Evolutionary conservation across 345 rosid genomes (phyloP).

Genomic region (Linum lewisii): DNA sequence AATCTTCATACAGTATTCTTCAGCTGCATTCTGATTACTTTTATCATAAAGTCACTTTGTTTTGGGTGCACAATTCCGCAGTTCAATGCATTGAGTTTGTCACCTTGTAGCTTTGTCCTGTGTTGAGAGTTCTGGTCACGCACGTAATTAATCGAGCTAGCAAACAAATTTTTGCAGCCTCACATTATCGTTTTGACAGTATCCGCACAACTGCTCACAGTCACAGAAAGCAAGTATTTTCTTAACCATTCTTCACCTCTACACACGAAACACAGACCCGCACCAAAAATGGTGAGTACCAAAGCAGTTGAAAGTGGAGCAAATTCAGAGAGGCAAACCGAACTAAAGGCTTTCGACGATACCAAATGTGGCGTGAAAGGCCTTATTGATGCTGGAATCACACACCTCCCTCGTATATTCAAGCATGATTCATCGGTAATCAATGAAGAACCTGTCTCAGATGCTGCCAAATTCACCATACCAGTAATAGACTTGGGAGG

Average conservation of each 20-base stretch:
- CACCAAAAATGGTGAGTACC: neutral
- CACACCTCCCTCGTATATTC: neutral
- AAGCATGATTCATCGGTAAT: neutral
- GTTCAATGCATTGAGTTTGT: neutral
- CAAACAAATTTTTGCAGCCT: too few relatives aligned
- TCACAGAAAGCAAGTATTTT: too few relatives aligned
- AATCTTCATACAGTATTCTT: too few relatives aligned
- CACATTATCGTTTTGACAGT: too few relatives aligned
- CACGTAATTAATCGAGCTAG: too few relatives aligned
- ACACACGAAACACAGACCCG: neutral
- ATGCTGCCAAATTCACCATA: neutral
- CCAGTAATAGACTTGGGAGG: neutral
- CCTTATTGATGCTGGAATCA: neutral
- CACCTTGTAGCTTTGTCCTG: neutral
- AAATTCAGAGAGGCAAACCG: neutral
- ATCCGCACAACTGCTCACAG: neutral
- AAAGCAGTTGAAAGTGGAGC: too few relatives aligned
- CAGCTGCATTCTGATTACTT: too few relatives aligned
- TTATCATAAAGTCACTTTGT: neutral
- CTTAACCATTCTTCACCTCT: too few relatives aligned
- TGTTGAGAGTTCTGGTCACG: too few relatives aligned
- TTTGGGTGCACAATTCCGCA: neutral
- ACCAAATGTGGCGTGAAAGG: conserved; percentile 3
- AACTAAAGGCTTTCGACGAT: neutral
- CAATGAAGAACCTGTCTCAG: neutral